Evolutionary conservation across 1,284 basidiomycete species (phyloP).

Genomic region (Sporisorium sorghi): DNA sequence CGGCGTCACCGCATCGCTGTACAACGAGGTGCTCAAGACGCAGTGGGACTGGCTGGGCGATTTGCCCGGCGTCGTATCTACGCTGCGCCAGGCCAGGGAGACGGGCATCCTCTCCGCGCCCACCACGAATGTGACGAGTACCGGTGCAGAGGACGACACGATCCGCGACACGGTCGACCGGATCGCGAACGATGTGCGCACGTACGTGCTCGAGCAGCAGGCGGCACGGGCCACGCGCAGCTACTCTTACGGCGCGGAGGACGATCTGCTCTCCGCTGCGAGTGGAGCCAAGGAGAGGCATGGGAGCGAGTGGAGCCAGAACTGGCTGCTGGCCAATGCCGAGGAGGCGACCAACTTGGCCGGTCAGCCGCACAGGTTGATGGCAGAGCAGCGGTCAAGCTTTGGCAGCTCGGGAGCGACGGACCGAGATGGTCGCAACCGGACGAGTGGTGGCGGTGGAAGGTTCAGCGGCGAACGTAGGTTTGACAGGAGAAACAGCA

Average conservation of each 20-base stretch:
- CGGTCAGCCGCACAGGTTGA: conserved; percentile 25
- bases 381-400: neutral
- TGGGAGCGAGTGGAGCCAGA: conserved; percentile 23
- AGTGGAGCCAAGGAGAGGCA: neutral
- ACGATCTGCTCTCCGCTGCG: too few species aligned
- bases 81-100: conserved; percentile 41
- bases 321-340: conserved; percentile 28
- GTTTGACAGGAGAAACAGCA: neutral
- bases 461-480: neutral
- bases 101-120: conserved; percentile 39
- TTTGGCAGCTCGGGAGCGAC: neutral
- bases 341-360: conserved; percentile 29
- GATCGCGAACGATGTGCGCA: conserved; percentile 41
- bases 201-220: conserved; percentile 41
- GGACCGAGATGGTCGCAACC: neutral
- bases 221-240: neutral
- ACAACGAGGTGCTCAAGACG: conserved; percentile 60
- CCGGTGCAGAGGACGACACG: conserved; percentile 44
- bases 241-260: neutral
- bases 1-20: conserved; percentile 59
- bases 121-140: neutral
- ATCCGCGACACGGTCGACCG: conserved; percentile 50
- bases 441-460: neutral
- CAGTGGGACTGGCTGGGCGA: conserved; percentile 60
- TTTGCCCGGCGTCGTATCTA: conserved; percentile 28